Base-by-base conservation (phyloP, 129 eudicot species). In the Calendula officinalis region DNA sequence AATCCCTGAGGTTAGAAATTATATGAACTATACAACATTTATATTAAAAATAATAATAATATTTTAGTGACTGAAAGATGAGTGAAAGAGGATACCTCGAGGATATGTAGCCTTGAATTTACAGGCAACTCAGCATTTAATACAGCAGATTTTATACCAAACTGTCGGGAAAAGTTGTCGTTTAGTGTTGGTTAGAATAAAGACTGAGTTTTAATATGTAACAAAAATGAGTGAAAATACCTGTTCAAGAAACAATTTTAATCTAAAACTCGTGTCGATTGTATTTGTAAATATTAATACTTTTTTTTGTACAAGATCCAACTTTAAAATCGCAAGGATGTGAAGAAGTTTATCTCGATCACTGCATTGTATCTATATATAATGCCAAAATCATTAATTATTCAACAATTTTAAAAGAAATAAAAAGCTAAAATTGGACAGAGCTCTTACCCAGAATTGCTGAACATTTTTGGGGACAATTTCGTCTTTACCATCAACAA, bases 61-160 rank as follows among this genome's bases (percentile, higher is more conserved):
- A 22, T 4, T 16, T 22, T 10, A 73, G 11, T 41, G 60, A 9
- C 11, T 13, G 8, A 2, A 3, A 71, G 4, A 35, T 1, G 22
- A 53, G 48, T 12, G 50, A 34, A 45, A 41, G 33, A 5, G 17
- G 47, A 78, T 71, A 89, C 99, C 97, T 94, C 99, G 55, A 94
- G 85, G 17, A 89, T 86, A 65, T 94, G 99, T 50, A 85, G 86
- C 64, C 99, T 94, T 75, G 99, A 94, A 80, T 89, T 94, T 72
- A 83, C 90, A 3, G 99, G 97, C 76, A 94, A 79, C 79, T 94
- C 99, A 32, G 97, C 89, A 80, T 94, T 88, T 51, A 94, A 70
- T 68, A 94, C 95, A 3, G 97, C 97, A 61, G 95, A 81, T 77
- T 94, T 94, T 36, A 94, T 81, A 42, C 88, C 90, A 86, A 94